Evolutionary conservation across 2,329 filamentous ascomycete species (phyloP).

Genomic region (Trichophyton verrucosum): DNA sequence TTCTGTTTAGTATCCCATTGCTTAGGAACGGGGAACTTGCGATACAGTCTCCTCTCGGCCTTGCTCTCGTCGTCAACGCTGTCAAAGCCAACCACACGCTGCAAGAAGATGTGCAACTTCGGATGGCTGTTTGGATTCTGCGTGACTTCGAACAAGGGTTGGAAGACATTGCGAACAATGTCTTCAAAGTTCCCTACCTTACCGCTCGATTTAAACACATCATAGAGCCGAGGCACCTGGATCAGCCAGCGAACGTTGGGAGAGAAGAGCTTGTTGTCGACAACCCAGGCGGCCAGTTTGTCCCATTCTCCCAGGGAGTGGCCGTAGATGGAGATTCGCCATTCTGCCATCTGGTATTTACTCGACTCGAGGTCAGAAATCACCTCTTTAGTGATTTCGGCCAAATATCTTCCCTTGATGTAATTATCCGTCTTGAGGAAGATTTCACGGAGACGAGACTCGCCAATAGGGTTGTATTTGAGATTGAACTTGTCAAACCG

Average conservation of each 20-base stretch:
- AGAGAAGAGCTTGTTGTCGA: conserved; percentile 96
- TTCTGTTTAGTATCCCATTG: conserved; percentile 89
- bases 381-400: conserved; percentile 96
- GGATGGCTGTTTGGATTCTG: conserved; percentile 74
- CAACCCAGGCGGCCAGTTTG: conserved; percentile 90
- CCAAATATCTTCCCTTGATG: conserved; percentile 87
- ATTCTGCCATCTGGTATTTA: conserved; percentile 99
- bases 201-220: conserved; percentile 83
- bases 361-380: conserved; percentile 94
- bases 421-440: conserved; percentile 98
- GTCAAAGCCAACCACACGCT: conserved; percentile 92
- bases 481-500: conserved; percentile 99
- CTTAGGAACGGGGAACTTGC: conserved; percentile 83
- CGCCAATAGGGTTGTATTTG: conserved; percentile 95
- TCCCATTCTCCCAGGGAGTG: conserved; percentile 92
- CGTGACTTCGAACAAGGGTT: conserved; percentile 89
- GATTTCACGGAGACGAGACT: conserved; percentile 91
- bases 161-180: conserved; percentile 80
- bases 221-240: conserved; percentile 85
- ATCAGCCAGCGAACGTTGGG: conserved; percentile 97
- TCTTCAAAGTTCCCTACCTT: conserved; percentile 85
- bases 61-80: conserved; percentile 98
- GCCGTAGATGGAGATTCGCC: conserved; percentile 96
- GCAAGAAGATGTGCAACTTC: conserved; percentile 87
- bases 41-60: conserved; percentile 81